phyloP scores from a whole-genome alignment of 2,329 filamentous ascomycete species.

The Xylaria sp. region DNA sequence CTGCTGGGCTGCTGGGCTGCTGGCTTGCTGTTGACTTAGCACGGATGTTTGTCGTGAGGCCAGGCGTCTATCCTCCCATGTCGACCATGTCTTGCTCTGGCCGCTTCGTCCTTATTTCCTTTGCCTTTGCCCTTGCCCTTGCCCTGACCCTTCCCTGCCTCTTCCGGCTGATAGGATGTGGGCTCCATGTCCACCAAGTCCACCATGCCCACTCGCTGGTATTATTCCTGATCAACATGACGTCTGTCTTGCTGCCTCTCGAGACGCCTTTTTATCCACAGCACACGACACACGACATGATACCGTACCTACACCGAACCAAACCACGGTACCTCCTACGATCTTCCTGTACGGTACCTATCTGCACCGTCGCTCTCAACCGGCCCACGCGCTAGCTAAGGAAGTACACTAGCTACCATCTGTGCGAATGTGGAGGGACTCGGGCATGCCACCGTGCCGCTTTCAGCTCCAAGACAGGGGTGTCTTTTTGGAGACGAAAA shows the following conservation, averaged over 20 bases:
- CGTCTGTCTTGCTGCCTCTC: conserved; percentile 14
- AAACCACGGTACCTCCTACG: background rate
- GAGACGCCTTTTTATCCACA: conserved; percentile 1
- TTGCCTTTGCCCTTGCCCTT: conserved; percentile 8
- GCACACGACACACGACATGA: no score
- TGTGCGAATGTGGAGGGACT: conserved; percentile 15
- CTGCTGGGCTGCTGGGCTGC: no score
- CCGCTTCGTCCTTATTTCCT: background rate
- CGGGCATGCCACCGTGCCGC: conserved; percentile 15
- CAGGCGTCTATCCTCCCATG: background rate
- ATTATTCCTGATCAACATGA: conserved; percentile 7
- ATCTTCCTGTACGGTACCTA: conserved; percentile 3
- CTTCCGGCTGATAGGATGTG: conserved; percentile 5
- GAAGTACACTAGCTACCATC: conserved; percentile 3
- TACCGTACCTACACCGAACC: background rate
- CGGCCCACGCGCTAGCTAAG: conserved; percentile 15
- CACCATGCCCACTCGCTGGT: no score
- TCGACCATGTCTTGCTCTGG: conserved; percentile 9
- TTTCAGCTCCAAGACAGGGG: conserved; percentile 20
- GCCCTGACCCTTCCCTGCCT: conserved; percentile 2
- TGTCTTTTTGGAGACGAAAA: conserved; percentile 15
- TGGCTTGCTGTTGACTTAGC: background rate
- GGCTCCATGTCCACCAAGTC: no score
- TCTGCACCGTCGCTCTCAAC: conserved; percentile 11
- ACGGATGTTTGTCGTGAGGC: background rate